phyloP scores from a whole-genome alignment of 441 rosid genomes.

The Rhodomyrtus psidioides region DNA sequence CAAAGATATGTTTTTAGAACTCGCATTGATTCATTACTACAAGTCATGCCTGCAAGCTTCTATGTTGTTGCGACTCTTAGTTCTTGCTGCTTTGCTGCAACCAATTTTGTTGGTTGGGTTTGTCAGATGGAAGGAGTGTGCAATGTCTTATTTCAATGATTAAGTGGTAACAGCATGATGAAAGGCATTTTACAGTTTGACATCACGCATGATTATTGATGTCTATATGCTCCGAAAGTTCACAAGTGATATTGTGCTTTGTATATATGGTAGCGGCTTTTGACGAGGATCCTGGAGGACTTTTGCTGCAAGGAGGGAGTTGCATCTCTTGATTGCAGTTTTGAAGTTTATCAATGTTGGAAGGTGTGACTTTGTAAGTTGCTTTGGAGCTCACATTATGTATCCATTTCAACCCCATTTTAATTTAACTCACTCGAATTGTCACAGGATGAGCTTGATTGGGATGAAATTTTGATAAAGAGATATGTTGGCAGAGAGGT shows the following conservation, averaged over 20 bases:
- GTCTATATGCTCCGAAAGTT: background rate
- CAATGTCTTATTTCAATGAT: background rate
- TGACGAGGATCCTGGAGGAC: conserved; percentile 38
- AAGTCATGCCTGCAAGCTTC: background rate
- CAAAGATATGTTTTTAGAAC: background rate
- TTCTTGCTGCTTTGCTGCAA: background rate
- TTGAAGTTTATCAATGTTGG: conserved; percentile 35
- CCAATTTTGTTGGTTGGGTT: background rate
- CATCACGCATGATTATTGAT: background rate
- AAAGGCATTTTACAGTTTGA: background rate
- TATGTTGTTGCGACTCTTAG: background rate
- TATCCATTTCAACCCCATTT: background rate
- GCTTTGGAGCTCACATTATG: background rate
- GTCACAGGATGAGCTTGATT: conserved; percentile 76
- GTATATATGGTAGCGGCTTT: conserved; percentile 37
- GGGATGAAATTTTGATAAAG: conserved; percentile 60
- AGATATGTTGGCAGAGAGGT: conserved; percentile 86
- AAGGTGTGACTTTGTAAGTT: conserved; percentile 31
- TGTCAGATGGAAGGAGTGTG: background rate
- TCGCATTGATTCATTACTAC: background rate
- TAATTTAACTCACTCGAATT: conserved; percentile 4
- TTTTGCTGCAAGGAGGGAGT: conserved; percentile 19
- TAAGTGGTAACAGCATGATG: background rate
- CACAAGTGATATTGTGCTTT: background rate
- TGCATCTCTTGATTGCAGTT: conserved; percentile 7